A percentile compares a stretch with the other conserved stretches of the same genome.
Conservation (phyloP, 495 filamentous ascomycete species). For the Penicillium roqueforti region DNA sequence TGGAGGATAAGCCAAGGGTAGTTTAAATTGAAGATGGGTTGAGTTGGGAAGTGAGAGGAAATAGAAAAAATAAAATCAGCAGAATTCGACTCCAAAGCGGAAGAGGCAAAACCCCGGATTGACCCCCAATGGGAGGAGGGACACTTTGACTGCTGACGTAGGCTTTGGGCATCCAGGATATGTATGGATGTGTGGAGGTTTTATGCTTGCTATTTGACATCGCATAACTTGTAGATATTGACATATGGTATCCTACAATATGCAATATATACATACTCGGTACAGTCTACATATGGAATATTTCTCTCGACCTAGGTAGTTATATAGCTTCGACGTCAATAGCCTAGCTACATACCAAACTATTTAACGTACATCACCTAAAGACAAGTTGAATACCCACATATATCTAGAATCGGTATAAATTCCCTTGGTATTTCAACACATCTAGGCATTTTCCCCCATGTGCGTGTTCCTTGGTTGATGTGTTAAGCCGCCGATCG, state of each 20-base stretch:
- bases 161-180: constrained; percentile 1
- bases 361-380: neutral
- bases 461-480: constrained; percentile 22
- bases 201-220: neutral
- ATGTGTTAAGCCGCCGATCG: constrained; percentile 43
- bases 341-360: neutral
- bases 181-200: neutral
- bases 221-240: neutral
- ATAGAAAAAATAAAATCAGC: neutral
- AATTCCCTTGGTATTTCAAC: neutral
- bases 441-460: constrained; percentile 3
- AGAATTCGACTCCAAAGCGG: constrained; percentile 8
- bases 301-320: neutral
- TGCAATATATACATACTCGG: too few species aligned
- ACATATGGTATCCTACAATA: too few species aligned
- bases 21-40: neutral
- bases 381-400: neutral
- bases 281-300: neutral
- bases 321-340: neutral
- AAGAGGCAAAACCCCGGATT: constrained; percentile 14
- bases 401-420: neutral
- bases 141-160: constrained; percentile 17
- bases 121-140: constrained; percentile 15
- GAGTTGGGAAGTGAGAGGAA: neutral
- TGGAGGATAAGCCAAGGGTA: neutral